phyloP scores from a whole-genome alignment of 805 yeast species.

The Pichia deserticola region DNA sequence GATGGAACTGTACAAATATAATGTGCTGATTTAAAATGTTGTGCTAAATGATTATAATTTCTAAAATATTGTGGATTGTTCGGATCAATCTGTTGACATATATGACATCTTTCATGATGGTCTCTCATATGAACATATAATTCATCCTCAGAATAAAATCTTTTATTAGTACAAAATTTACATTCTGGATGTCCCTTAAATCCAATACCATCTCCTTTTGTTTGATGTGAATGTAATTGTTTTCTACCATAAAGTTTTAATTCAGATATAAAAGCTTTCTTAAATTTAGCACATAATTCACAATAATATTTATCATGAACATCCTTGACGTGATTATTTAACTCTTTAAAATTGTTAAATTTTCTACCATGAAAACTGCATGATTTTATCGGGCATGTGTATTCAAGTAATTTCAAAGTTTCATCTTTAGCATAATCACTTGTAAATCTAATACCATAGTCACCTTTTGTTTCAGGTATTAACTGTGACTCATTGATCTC shows the following conservation, averaged over 20 bases:
- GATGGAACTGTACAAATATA: conserved; percentile 66
- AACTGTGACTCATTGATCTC: conserved; percentile 7
- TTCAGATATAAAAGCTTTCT: conserved; percentile 72
- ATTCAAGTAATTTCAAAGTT: conserved; percentile 45
- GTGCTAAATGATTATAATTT: conserved; percentile 65
- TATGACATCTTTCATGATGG: conserved; percentile 79
- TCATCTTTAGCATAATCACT: conserved; percentile 38
- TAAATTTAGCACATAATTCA: conserved; percentile 67
- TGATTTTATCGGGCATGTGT: conserved; percentile 43
- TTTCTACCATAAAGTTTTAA: conserved; percentile 51
- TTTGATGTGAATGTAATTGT: conserved; percentile 62
- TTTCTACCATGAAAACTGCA: conserved; percentile 17
- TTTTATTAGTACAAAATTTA: conserved; percentile 61
- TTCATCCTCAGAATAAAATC: conserved; percentile 88
- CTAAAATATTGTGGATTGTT: conserved; percentile 65
- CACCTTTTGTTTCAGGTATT: conserved; percentile 27
- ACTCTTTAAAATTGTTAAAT: conserved; percentile 45
- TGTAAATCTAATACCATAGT: conserved; percentile 55
- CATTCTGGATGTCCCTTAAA: conserved; percentile 89
- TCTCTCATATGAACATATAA: conserved; percentile 74
- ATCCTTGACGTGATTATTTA: conserved; percentile 58
- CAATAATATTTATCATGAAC: conserved; percentile 63
- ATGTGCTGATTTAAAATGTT: conserved; percentile 70
- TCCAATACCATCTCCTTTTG: conserved; percentile 67
- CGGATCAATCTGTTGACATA: conserved; percentile 68